These are phyloP conservation scores for Conringia planisiliqua DNA, from an alignment of 345 rosid species.

Conservation along the genomic window DNA sequence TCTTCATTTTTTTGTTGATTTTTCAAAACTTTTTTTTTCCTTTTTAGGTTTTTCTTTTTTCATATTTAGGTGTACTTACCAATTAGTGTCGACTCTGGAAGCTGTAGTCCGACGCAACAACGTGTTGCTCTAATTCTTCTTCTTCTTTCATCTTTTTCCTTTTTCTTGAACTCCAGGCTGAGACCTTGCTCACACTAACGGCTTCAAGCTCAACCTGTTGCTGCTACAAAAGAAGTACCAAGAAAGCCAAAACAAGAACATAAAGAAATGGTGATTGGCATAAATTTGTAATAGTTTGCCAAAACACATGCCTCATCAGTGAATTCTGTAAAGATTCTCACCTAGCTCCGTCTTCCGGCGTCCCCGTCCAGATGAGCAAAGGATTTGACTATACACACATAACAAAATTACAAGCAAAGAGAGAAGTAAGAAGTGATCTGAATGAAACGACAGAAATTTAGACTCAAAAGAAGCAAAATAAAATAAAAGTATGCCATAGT, in stretches of 20 bases:
- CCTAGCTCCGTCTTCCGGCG: slow-evolving; percentile 50
- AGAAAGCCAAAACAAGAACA: slow-evolving; percentile 17
- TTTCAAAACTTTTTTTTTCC: background rate
- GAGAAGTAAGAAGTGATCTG: slow-evolving; percentile 16
- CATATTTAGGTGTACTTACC: slow-evolving; percentile 23
- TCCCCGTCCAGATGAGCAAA: slow-evolving; percentile 36
- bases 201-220: slow-evolving; percentile 26
- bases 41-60: background rate
- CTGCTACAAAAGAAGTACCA: slow-evolving; percentile 18
- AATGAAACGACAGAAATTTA: slow-evolving; percentile 29
- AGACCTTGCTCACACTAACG: slow-evolving; percentile 24
- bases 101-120: slow-evolving; percentile 8
- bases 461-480: background rate
- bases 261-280: slow-evolving; percentile 27
- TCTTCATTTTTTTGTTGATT: background rate
- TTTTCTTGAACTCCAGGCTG: background rate
- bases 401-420: slow-evolving; percentile 3
- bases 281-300: slow-evolving; percentile 30
- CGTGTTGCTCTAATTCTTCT: slow-evolving; percentile 11
- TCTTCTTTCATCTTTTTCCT: slow-evolving; percentile 1
- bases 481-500: background rate
- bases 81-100: slow-evolving; percentile 9
- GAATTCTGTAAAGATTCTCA: slow-evolving; percentile 61
- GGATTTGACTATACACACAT: slow-evolving; percentile 32
- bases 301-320: slow-evolving; percentile 48